Percentiles rank a stretch among this genome's conserved stretches.
Evolutionary conservation across 2,329 filamentous ascomycete genomes (phyloP).

Genomic region (Colletotrichum melonis): DNA sequence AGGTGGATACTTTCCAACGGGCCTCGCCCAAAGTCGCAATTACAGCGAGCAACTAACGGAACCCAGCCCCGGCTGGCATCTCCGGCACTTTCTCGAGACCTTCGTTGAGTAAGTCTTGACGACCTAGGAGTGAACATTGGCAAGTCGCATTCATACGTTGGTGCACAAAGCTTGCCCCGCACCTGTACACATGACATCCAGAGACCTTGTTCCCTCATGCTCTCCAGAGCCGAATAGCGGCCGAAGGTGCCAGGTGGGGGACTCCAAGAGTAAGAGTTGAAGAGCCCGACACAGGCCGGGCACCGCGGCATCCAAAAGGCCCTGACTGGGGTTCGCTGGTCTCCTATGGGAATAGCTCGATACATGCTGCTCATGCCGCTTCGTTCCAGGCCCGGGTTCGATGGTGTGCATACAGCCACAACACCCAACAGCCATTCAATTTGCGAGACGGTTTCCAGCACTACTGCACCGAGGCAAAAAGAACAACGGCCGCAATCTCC

Average conservation of each 20-base stretch:
- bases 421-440: constrained; percentile 21
- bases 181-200: constrained; percentile 23
- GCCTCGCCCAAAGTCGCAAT: neutral
- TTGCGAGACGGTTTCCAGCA: neutral
- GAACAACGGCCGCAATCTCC: constrained; percentile 31
- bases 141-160: constrained; percentile 3
- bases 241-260: neutral
- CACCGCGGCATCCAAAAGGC: constrained; percentile 11
- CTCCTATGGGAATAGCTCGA: constrained; percentile 11
- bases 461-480: constrained; percentile 33
- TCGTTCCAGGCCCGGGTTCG: constrained; percentile 18
- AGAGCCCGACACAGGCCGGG: constrained; percentile 12
- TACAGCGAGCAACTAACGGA: neutral
- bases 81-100: neutral
- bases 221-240: constrained; percentile 18
- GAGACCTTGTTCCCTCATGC: neutral
- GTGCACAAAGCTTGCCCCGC: constrained; percentile 18
- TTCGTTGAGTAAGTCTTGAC: neutral
- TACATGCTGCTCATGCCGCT: constrained; percentile 20
- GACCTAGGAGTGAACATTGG: neutral
- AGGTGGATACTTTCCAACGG: neutral
- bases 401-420: constrained; percentile 28
- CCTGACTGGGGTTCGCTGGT: neutral
- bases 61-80: neutral
- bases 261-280: neutral